Base-by-base conservation (phyloP, 805 yeast genomes). In the Starmerella cellae region DNA sequence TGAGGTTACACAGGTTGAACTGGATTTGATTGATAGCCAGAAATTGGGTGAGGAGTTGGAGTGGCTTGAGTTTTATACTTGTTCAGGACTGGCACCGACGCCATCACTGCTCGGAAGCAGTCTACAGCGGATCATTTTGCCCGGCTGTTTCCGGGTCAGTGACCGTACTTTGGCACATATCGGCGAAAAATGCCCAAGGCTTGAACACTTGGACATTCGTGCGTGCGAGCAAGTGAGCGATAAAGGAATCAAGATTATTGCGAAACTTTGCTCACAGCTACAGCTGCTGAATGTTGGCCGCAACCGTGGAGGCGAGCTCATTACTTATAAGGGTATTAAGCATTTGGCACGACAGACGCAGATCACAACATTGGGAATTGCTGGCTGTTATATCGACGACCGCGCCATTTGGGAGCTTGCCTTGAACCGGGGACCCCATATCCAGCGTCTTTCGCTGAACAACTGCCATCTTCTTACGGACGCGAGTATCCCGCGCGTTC, bases 311-410 rank as follows among this genome's bases (percentile, higher is more conserved):
- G 82, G 87, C 28, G 70, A 74, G 33, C 60, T 71, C 24, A 73
- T 87, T 37, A 77, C 94, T 1, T 88, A 82, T 63, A 65, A 71
- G 29, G 74, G 91, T 5, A 58, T 85, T 21, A 63, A 71, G 13
- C 69, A 70, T 13, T 61, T 85, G 22, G 71, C 76, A 9, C 65
- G 66, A 28, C 71, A 72, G 51, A 77, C 84, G 42, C 57, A 62
- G 18, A 66, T 79, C 36, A 66, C 68, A 35, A 84, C 95, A 0
- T 64, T 87, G 35, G 96, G 96, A 0, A 63, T 84, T 18, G 95
- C 96, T 0, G 97, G 97, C 5, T 83, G 95, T 59, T 67, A 72
- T 35, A 70, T 87, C 17, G 74, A 82, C 6, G 95, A 87, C 62
- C 68, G 74, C 34, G 68, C 82, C 4, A 64, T 87, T 14, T 83